A percentile compares a stretch with the other conserved stretches of the same genome.
Evolutionary conservation across 352 stramenopile genomes (phyloP).

Genomic region (Phytophthora cryptogea): DNA sequence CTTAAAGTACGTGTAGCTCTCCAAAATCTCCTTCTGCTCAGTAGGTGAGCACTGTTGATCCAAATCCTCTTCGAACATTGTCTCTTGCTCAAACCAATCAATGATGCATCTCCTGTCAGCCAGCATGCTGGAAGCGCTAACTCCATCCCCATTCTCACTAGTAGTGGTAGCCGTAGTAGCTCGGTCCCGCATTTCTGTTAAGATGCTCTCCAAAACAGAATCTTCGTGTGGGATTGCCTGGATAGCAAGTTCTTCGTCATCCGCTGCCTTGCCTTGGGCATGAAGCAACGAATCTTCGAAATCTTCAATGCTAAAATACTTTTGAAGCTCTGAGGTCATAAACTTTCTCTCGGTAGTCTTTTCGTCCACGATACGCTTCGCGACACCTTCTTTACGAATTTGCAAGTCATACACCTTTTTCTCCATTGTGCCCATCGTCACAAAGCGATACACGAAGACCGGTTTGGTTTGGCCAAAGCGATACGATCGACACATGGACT

Average conservation of each 20-base stretch:
- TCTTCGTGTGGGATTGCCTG: constrained; percentile 52
- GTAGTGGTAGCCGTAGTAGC: constrained; percentile 3
- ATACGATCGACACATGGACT: constrained; percentile 94
- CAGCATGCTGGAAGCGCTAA: constrained; percentile 18
- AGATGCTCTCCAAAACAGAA: constrained; percentile 50
- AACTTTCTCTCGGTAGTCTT: constrained; percentile 86
- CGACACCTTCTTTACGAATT: constrained; percentile 89
- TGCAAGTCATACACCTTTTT: constrained; percentile 93
- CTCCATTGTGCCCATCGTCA: constrained; percentile 92
- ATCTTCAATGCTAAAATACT: constrained; percentile 86
- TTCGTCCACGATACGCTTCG: constrained; percentile 90
- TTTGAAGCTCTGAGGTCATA: constrained; percentile 76
- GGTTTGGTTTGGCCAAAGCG: constrained; percentile 92
- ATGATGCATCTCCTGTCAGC: constrained; percentile 55
- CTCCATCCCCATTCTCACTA: constrained; percentile 14
- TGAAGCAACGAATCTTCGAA: constrained; percentile 74
- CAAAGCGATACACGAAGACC: constrained; percentile 93
- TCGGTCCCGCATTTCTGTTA: constrained; percentile 47
- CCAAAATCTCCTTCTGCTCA: constrained; percentile 79
- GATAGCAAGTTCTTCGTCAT: constrained; percentile 23
- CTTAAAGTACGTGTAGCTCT: constrained; percentile 74
- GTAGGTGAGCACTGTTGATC: constrained; percentile 73
- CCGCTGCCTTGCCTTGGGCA: constrained; percentile 31
- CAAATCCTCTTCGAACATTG: constrained; percentile 89
- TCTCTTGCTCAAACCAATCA: constrained; percentile 90